A percentile compares a stretch with the other conserved stretches of the same genome.
These are phyloP conservation scores for Lactifluus rugatus DNA, from an alignment of 768 basidiomycete genomes.

Conservation along the genomic window DNA sequence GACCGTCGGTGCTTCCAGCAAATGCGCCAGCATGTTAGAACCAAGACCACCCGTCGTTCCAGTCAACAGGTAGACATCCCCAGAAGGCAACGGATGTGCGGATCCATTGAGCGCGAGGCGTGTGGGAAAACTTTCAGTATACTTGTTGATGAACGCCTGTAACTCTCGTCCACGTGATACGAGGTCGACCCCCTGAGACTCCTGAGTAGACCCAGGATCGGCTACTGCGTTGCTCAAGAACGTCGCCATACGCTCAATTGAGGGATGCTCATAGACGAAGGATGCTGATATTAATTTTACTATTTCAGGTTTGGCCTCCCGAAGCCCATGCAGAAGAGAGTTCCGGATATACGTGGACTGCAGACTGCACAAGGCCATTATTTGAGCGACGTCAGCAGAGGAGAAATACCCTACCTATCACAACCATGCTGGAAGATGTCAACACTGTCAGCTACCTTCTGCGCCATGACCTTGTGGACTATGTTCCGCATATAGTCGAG, in stretches of 20 bases:
- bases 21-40: slow-evolving; percentile 20
- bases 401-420: slow-evolving; percentile 27
- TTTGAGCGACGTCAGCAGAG: neutral
- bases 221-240: slow-evolving; percentile 9
- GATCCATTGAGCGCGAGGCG: neutral
- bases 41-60: slow-evolving; percentile 23
- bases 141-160: slow-evolving; percentile 19
- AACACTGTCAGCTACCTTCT: slow-evolving; percentile 25
- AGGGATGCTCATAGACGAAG: slow-evolving; percentile 22
- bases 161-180: slow-evolving; percentile 16
- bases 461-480: slow-evolving; percentile 28
- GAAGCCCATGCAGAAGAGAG: slow-evolving; percentile 22
- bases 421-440: slow-evolving; percentile 35
- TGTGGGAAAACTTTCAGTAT: slow-evolving; percentile 20
- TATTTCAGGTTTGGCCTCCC: slow-evolving; percentile 14
- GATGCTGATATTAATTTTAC: slow-evolving; percentile 16
- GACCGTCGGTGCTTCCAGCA: slow-evolving; percentile 13
- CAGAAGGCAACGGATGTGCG: neutral
- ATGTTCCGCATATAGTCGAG: slow-evolving; percentile 27
- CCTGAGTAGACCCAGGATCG: slow-evolving; percentile 1
- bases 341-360: slow-evolving; percentile 26
- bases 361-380: slow-evolving; percentile 12
- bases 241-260: slow-evolving; percentile 17
- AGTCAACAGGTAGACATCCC: slow-evolving; percentile 19
- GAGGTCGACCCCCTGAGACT: neutral